Evolutionary conservation across 2,329 filamentous ascomycete genomes (phyloP), one percentile per base, ranked within the genome.

Genomic region (Phialocephala sp.): DNA sequence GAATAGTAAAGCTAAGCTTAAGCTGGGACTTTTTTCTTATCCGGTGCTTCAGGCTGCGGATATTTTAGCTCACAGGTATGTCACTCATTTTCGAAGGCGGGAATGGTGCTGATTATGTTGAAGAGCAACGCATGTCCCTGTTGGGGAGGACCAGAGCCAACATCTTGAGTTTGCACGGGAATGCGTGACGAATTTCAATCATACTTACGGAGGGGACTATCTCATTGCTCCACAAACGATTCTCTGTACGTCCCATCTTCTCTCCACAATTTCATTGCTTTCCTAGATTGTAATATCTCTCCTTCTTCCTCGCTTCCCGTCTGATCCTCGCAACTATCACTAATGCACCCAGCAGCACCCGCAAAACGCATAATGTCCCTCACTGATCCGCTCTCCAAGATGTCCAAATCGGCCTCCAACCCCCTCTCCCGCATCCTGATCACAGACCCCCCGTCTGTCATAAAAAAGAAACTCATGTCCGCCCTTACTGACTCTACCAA

Each of bases 11-110:
- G 82, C 85, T 50, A 83, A 84, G 59, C 84, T 97, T 66, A 96
- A 95, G 77, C 86, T 97, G 4, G 94, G 95, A 18, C 84, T 99
- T 4, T 97, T 98, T 77, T 96, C 94, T 8, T 99, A 99, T 76
- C 95, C 95, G 1, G 93, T 99, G 43, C 86, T 99, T 0, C 94
- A 97, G 79, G 94, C 95, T 22, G 95, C 95, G 52, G 95, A 99
- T 78, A 91, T 99, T 57, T 84, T 98, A 43, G 86, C 98, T 8
- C 94, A 97, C 76, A 83, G 89, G 87, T 91, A 78, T 62, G 75
- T 66, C 36, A 50, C 32, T 56, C 14, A 50, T 18, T 20, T n/a
- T 8, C 2, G 9, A 36, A 45, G 60, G 24, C 14, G 15, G n/a
- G 43, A 3, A 45, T 45, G 43, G 6, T 20, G n/a, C 45, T 50